Base-by-base conservation (phyloP, 2,329 filamentous ascomycete species). In the Beauveria rudraprayagi region DNA sequence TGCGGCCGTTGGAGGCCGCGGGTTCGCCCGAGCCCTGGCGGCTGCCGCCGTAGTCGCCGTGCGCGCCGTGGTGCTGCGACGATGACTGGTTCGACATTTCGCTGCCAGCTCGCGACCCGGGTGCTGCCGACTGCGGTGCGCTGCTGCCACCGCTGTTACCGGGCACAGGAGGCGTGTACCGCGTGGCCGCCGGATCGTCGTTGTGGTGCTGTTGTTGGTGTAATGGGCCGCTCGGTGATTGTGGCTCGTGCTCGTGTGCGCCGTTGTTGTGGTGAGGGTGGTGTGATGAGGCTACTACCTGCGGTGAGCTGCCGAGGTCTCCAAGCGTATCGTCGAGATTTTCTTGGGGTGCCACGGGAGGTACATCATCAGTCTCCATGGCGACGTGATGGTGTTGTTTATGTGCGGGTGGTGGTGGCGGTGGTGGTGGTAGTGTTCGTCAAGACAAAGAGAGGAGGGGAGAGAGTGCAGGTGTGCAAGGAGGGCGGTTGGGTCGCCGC, bases 61-160 rank as follows among this genome's bases (percentile, higher is more conserved):
- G 75, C 28, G 71, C 66, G 52, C 74, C 73, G 28, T 74, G 73
- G 37, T 50, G 47, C 34, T 50, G 47, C 47, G 47, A 28, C 24
- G 47, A 48, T 50, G 68, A 68, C 26, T 71, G 71, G 67, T 77
- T 78, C 17, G 81, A 84, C 41, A 84, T 73, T 48, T 80, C 80
- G 28, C 83, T 85, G 4, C 82, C 77, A 5, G 83, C 82, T 58
- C 83, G 77, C 59, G 82, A 84, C 52, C 73, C 70, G 56, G 61
- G 46, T 47, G 62, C 61, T 30, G 26, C 61, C 34, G 43, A 71
- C 68, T 22, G 72, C 68, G 34, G 37, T 22, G 28, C 54, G 54
- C 44, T 50, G 52, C 51, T 26, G 40, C 34, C 17, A 43, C 41
- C 34, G 43, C 51, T 53, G 34, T 34, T 46, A 17, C 55, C 55